Evolutionary conservation across 345 rosid species (phyloP).

Genomic region (Gossypium turneri): DNA sequence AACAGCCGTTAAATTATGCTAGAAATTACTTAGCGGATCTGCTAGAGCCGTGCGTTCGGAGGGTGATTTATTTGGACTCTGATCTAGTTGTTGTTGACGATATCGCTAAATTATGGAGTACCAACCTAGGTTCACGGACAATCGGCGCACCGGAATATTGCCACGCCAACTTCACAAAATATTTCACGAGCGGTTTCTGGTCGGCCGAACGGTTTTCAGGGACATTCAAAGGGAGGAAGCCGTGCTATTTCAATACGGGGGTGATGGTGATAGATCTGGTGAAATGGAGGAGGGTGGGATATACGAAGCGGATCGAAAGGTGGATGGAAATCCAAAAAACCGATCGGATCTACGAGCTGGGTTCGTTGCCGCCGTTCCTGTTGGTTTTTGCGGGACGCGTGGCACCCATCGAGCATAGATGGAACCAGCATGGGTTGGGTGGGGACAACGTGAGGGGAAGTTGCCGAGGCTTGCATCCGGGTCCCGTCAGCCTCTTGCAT

Average conservation of each 20-base stretch:
- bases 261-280: constrained; percentile 95
- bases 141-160: constrained; percentile 97
- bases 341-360: constrained; percentile 82
- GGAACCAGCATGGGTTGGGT: constrained; percentile 98
- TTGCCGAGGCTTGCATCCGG: constrained; percentile 85
- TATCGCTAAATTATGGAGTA: constrained; percentile 68
- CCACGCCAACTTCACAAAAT: constrained; percentile 89
- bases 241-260: constrained; percentile 89
- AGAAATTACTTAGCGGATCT: constrained; percentile 80
- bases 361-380: constrained; percentile 83
- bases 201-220: constrained; percentile 40
- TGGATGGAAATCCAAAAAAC: constrained; percentile 98
- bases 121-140: constrained; percentile 56
- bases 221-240: constrained; percentile 53
- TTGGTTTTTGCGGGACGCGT: constrained; percentile 85
- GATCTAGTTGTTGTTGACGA: constrained; percentile 91
- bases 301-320: constrained; percentile 72
- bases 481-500: constrained; percentile 90
- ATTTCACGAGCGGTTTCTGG: constrained; percentile 81
- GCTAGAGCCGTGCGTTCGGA: constrained; percentile 75
- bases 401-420: constrained; percentile 89
- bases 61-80: constrained; percentile 87
- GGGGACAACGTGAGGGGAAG: constrained; percentile 92
- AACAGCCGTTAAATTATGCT: constrained; percentile 93
- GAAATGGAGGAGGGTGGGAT: constrained; percentile 72